Conservation (phyloP, 2,329 filamentous ascomycete species). For the Xylariaceae sp. region DNA sequence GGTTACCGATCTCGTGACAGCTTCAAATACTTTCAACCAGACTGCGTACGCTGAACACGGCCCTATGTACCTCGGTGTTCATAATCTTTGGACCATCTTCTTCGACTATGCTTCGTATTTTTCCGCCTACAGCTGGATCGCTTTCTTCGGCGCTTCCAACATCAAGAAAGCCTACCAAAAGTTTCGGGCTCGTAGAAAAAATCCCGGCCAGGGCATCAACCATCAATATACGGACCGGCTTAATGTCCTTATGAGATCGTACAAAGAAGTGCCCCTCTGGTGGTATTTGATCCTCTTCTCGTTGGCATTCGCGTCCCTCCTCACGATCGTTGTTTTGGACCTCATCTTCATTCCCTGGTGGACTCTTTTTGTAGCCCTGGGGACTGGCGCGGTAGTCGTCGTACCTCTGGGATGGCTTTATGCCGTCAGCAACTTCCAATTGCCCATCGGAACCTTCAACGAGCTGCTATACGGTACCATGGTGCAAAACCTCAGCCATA, state of each 20-base stretch:
- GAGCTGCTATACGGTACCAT: slow-evolving; percentile 56
- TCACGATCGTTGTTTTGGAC: slow-evolving; percentile 46
- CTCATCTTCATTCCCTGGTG: slow-evolving; percentile 54
- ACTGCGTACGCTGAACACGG: slow-evolving; percentile 45
- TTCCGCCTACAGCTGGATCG: slow-evolving; percentile 54
- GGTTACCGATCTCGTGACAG: slow-evolving; percentile 37
- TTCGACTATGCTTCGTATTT: slow-evolving; percentile 56
- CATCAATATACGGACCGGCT: slow-evolving; percentile 53
- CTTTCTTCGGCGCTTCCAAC: slow-evolving; percentile 47
- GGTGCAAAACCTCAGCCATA: slow-evolving; percentile 45
- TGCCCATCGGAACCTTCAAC: slow-evolving; percentile 53
- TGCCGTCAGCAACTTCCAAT: slow-evolving; percentile 50
- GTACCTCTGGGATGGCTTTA: slow-evolving; percentile 55
- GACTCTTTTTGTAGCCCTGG: slow-evolving; percentile 54
- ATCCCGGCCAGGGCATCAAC: slow-evolving; percentile 37
- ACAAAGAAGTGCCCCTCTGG: slow-evolving; percentile 53
- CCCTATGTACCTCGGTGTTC: slow-evolving; percentile 51
- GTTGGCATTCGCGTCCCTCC: slow-evolving; percentile 41
- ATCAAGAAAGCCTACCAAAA: slow-evolving; percentile 42
- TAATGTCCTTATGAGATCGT: slow-evolving; percentile 52
- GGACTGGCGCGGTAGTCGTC: slow-evolving; percentile 49
- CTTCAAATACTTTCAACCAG: slow-evolving; percentile 43
- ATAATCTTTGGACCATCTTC: slow-evolving; percentile 54
- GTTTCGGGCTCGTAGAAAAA: slow-evolving; percentile 35
- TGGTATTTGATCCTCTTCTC: slow-evolving; percentile 51